phyloP scores from a whole-genome alignment of 192 early-diverging fungal genomes.

The Coemansia sp. region DNA sequence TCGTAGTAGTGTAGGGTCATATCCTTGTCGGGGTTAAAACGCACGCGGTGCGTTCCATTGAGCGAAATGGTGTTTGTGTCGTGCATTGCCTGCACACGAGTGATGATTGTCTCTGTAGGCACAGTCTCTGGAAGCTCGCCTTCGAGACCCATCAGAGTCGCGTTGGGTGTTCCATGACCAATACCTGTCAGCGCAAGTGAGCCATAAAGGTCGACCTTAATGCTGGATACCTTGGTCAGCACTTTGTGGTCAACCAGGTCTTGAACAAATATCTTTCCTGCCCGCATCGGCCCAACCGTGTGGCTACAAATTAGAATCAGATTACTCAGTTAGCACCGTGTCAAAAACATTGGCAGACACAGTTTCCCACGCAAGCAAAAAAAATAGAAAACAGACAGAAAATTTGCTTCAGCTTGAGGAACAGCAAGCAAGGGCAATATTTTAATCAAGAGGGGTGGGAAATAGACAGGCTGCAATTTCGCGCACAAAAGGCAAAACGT shows the following conservation, averaged over 20 bases:
- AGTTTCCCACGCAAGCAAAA: slow-evolving; percentile 3
- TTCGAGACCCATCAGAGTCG: slow-evolving; percentile 87
- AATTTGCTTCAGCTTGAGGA: background rate
- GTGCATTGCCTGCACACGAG: slow-evolving; percentile 74
- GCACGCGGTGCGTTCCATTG: slow-evolving; percentile 70
- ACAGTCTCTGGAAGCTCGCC: slow-evolving; percentile 85
- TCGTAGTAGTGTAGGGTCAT: slow-evolving; percentile 87
- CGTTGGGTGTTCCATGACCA: slow-evolving; percentile 93
- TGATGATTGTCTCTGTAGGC: slow-evolving; percentile 75
- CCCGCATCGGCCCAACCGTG: slow-evolving; percentile 97
- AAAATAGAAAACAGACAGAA: background rate
- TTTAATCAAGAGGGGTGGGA: background rate
- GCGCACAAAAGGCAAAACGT: background rate
- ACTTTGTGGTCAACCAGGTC: slow-evolving; percentile 71
- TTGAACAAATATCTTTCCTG: slow-evolving; percentile 89
- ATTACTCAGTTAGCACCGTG: background rate
- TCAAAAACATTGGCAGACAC: background rate
- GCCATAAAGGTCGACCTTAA: slow-evolving; percentile 88
- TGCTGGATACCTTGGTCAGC: slow-evolving; percentile 60
- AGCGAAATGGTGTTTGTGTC: slow-evolving; percentile 68
- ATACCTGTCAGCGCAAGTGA: slow-evolving; percentile 91
- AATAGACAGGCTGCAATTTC: slow-evolving; percentile 1
- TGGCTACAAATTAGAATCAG: slow-evolving; percentile 50
- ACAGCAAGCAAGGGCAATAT: background rate
- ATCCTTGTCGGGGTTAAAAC: slow-evolving; percentile 80